Percentiles rank a stretch among this genome's conserved stretches.
phyloP scores from a whole-genome alignment of 768 basidiomycete species.

The Suillus subaureus region DNA sequence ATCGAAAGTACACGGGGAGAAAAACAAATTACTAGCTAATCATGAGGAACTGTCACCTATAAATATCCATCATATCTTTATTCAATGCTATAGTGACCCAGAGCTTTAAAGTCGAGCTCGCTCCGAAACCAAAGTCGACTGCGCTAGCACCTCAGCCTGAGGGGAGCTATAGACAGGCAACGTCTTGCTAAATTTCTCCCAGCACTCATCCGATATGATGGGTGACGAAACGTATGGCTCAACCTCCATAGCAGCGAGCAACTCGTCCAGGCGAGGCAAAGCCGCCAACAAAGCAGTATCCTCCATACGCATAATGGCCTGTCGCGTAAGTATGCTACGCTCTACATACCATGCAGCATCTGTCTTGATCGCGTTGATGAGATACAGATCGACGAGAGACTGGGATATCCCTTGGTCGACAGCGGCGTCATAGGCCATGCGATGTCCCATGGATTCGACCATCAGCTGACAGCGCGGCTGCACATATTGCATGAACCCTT shows the following conservation, averaged over 20 bases:
- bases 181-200: slow-evolving; percentile 16
- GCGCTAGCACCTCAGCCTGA: not conserved
- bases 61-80: not conserved
- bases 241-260: slow-evolving; percentile 22
- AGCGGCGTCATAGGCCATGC: slow-evolving; percentile 34
- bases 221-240: slow-evolving; percentile 28
- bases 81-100: not conserved
- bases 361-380: not conserved
- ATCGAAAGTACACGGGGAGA: too few species aligned
- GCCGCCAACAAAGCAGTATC: slow-evolving; percentile 17
- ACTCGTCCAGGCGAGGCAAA: slow-evolving; percentile 26
- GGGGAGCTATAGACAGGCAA: not conserved
- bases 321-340: not conserved
- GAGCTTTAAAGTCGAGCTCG: not conserved
- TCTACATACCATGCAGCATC: slow-evolving; percentile 4
- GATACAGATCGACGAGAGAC: not conserved
- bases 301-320: not conserved
- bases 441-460: slow-evolving; percentile 30
- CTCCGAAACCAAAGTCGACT: not conserved
- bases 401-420: slow-evolving; percentile 2
- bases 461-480: slow-evolving; percentile 27
- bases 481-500: slow-evolving; percentile 18
- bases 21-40: too few species aligned
- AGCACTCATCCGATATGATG: slow-evolving; percentile 30
- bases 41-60: not conserved